phyloP scores from a whole-genome alignment of 2,329 filamentous ascomycete species.

The Cladophialophora bantiana region DNA sequence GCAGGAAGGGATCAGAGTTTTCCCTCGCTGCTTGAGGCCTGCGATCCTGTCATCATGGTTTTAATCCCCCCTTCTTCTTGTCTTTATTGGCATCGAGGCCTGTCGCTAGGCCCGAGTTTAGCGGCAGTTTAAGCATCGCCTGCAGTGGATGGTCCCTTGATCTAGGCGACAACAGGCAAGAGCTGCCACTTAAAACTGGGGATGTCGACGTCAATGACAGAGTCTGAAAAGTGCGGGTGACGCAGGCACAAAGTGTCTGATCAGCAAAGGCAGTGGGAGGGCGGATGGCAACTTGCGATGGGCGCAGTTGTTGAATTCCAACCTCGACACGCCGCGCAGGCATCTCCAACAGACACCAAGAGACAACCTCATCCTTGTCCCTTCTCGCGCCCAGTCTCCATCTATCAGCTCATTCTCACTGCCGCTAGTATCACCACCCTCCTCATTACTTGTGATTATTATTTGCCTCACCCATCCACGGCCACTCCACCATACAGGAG shows the following conservation, averaged over 20 bases:
- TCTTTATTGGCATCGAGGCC: background rate
- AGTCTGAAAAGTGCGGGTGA: conserved; percentile 7
- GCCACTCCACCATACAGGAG: background rate
- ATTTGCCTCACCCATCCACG: conserved; percentile 2
- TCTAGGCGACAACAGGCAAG: conserved; percentile 22
- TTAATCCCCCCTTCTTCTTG: background rate
- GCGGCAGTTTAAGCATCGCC: conserved; percentile 4
- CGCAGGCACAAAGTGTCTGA: conserved; percentile 11
- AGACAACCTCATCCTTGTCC: conserved; percentile 1
- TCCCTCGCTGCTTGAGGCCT: background rate
- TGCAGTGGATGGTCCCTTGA: conserved; percentile 10
- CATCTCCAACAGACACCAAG: background rate
- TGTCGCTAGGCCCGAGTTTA: conserved; percentile 5
- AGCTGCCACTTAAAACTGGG: conserved; percentile 3
- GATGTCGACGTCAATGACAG: conserved; percentile 20
- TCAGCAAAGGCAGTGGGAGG: background rate
- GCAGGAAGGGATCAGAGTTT: background rate
- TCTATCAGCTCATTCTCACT: conserved; percentile 7
- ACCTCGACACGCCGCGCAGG: background rate
- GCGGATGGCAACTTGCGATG: too few species aligned
- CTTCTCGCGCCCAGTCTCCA: background rate
- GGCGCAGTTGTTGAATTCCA: background rate
- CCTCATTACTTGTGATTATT: background rate
- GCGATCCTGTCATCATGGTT: background rate
- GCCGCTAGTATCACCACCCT: background rate